phyloP scores from a whole-genome alignment of 345 rosid genomes.

The Luvunga scandens region DNA sequence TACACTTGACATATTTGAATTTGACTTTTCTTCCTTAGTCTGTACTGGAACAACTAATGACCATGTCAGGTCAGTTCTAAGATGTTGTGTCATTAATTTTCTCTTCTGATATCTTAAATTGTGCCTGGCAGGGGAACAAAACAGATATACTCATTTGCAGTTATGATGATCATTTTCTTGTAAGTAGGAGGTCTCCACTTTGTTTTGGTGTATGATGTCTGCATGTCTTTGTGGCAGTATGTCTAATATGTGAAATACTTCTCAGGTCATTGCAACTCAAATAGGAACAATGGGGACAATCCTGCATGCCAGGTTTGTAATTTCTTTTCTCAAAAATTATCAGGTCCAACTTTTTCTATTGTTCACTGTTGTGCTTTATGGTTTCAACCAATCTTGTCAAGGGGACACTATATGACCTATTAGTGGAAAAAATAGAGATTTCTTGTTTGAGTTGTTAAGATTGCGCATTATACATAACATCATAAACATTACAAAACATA shows the following conservation, averaged over 20 bases:
- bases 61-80: not conserved
- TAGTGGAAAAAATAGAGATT: not conserved
- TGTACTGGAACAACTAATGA: not conserved
- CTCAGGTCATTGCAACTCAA: constrained; percentile 82
- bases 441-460: not conserved
- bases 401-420: not conserved
- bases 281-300: constrained; percentile 89
- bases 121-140: constrained; percentile 62
- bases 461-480: not conserved
- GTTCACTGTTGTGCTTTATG: not conserved
- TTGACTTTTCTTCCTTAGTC: not conserved
- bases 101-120: constrained; percentile 9
- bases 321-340: not conserved
- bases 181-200: constrained; percentile 40
- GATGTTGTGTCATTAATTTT: not conserved
- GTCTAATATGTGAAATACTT: constrained; percentile 22
- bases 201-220: not conserved
- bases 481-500: not conserved
- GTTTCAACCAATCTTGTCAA: not conserved
- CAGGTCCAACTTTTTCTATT: not conserved
- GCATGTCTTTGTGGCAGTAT: not conserved
- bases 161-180: constrained; percentile 79
- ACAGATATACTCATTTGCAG: constrained; percentile 74
- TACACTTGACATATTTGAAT: not conserved
- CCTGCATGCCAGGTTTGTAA: constrained; percentile 67